Base-by-base conservation (phyloP, 805 yeast species). In the Myxozyma neglecta region DNA sequence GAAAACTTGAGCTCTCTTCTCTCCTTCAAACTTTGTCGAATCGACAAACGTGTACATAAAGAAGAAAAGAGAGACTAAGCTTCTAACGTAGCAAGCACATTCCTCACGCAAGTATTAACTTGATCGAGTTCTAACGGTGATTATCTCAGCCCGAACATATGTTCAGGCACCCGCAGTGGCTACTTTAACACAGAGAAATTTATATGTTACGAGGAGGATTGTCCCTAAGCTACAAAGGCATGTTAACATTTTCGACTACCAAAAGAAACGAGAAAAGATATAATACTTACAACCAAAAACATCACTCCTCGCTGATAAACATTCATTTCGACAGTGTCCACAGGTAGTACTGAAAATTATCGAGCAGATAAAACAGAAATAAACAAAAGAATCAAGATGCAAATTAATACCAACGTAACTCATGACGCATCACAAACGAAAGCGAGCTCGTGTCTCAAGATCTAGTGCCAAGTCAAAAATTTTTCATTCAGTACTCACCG, bases 41-140 rank as follows among this genome's bases (percentile, higher is more conserved):
- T n/a, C 4, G 4, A 39, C 16, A 9, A n/a, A 52, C 1, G 43
- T 34, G 49, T 16, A 3, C 14, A 11, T 35, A 13, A 43, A 29
- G 40, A 24, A 44, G 61, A 71, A 68, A 70, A 62, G 10, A 32
- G 43, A 36, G 43, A 18, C 43, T 29, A 18, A 20, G 11, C 35
- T 11, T 34, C 34, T 51, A 51, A 51, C 55, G 55, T 29, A 51
- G 55, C 55, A 51, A 34, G 36, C 72, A 68, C 73, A 70, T 71
- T 86, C 85, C 90, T 86, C 90, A 85, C 90, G 90, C 90, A 86
- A 86, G 90, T 75, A 78, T 80, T 82, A 84, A 74, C 90, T 85
- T 86, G 90, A 76, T 86, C 90, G 90, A 86, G 90, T 86, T 79
- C 79, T 67, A 76, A 82, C 89, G 89, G 90, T 85, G 88, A 84